phyloP scores from a whole-genome alignment of 2,329 filamentous ascomycete species.

The Botrytis fragariae region DNA sequence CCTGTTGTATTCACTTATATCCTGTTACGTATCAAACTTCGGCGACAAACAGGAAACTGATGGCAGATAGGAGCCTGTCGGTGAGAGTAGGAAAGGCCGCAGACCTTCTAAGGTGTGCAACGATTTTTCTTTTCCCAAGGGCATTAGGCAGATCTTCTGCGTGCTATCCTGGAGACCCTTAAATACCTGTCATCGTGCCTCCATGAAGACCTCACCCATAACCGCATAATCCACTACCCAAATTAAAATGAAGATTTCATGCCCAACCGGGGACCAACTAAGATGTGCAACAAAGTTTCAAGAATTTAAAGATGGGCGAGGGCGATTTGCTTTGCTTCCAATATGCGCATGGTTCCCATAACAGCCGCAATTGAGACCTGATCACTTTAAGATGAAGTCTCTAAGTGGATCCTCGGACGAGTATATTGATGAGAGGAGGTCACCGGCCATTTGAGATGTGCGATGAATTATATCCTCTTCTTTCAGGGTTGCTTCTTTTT shows the following conservation, averaged over 20 bases:
- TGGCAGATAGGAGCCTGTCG: background rate
- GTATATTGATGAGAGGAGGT: background rate
- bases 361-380: background rate
- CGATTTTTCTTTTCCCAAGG: background rate
- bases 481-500: background rate
- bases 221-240: background rate
- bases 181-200: background rate
- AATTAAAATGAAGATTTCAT: background rate
- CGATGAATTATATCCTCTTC: background rate
- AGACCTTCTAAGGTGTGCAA: background rate
- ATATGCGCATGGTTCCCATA: background rate
- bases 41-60: background rate
- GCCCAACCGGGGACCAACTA: background rate
- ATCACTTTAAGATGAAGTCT: background rate
- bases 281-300: background rate
- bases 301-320: background rate
- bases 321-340: background rate
- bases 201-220: background rate
- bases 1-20: background rate
- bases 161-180: background rate
- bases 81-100: background rate
- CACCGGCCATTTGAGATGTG: background rate
- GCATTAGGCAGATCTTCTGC: background rate
- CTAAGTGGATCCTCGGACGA: background rate
- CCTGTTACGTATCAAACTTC: background rate